Evolutionary conservation across 495 filamentous ascomycete species (phyloP).

Genomic region (Penicillium flavigenum): DNA sequence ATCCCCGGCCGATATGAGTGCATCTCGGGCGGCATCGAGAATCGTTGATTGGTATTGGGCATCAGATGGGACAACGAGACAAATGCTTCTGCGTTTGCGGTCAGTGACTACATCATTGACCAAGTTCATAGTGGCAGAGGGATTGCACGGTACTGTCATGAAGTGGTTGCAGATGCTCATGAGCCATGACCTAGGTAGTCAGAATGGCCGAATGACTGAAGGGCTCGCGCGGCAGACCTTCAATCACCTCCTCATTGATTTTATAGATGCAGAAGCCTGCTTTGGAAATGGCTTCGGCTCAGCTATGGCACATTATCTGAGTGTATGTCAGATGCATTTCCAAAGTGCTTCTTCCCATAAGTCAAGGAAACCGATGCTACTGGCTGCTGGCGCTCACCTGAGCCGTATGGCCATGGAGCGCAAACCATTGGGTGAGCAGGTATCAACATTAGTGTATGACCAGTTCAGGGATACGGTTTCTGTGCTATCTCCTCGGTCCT

Average conservation of each 20-base stretch:
- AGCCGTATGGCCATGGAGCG: conserved; percentile 25
- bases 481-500: conserved; percentile 26
- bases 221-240: conserved; percentile 23
- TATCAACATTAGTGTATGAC: conserved; percentile 32
- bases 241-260: conserved; percentile 29
- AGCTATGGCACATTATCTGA: conserved; percentile 34
- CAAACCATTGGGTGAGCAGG: conserved; percentile 17
- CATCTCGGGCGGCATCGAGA: conserved; percentile 35
- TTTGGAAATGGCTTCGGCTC: conserved; percentile 36
- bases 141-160: conserved; percentile 33
- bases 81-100: conserved; percentile 30
- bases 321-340: conserved; percentile 26
- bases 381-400: conserved; percentile 27
- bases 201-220: conserved; percentile 27
- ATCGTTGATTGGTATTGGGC: conserved; percentile 45
- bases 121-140: conserved; percentile 46
- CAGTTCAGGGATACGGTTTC: conserved; percentile 30
- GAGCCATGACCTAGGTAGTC: conserved; percentile 30
- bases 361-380: conserved; percentile 25
- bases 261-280: conserved; percentile 36
- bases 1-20: conserved; percentile 29
- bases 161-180: conserved; percentile 38
- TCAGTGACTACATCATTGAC: conserved; percentile 19
- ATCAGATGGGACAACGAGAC: conserved; percentile 31
- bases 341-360: conserved; percentile 14